Evolutionary conservation across 2,329 filamentous ascomycete genomes (phyloP).

Genomic region (Zasmidium angulare): DNA sequence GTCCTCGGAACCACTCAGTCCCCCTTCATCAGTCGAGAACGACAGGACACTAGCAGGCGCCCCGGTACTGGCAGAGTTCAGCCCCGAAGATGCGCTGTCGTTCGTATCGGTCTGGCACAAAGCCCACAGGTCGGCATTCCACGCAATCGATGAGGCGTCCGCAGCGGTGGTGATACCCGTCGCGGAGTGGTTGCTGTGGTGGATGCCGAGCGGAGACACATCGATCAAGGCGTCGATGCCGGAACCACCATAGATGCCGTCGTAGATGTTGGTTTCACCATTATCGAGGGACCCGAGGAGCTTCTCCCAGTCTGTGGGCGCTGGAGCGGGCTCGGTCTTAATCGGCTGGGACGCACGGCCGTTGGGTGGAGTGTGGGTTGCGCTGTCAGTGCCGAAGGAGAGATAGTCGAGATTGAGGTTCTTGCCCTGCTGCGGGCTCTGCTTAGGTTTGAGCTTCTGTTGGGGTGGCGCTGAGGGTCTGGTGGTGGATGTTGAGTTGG

Average conservation of each 20-base stretch:
- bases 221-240: slow-evolving; percentile 47
- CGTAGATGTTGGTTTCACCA: slow-evolving; percentile 79
- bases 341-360: slow-evolving; percentile 26
- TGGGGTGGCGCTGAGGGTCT: slow-evolving; percentile 24
- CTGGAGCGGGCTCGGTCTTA: slow-evolving; percentile 48
- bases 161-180: slow-evolving; percentile 20
- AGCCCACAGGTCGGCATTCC: slow-evolving; percentile 34
- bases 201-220: slow-evolving; percentile 40
- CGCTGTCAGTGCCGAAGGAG: slow-evolving; percentile 44
- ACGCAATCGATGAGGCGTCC: slow-evolving; percentile 12
- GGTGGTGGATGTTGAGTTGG: slow-evolving; percentile 22
- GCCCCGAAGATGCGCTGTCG: slow-evolving; percentile 12
- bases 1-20: slow-evolving; percentile 24
- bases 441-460: slow-evolving; percentile 18
- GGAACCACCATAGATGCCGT: slow-evolving; percentile 73
- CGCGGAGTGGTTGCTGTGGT: slow-evolving; percentile 20
- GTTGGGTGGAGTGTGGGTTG: slow-evolving; percentile 12
- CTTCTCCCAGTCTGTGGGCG: slow-evolving; percentile 82
- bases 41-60: slow-evolving; percentile 27
- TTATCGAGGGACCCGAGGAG: slow-evolving; percentile 77
- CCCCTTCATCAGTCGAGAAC: slow-evolving; percentile 26
- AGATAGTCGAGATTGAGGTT: slow-evolving; percentile 49
- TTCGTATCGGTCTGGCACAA: slow-evolving; percentile 29
- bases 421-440: slow-evolving; percentile 10
- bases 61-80: slow-evolving; percentile 11